Evolutionary conservation across 225 moss, liverwort and hornwort species (phyloP).

Genomic region (Asterella californica): DNA sequence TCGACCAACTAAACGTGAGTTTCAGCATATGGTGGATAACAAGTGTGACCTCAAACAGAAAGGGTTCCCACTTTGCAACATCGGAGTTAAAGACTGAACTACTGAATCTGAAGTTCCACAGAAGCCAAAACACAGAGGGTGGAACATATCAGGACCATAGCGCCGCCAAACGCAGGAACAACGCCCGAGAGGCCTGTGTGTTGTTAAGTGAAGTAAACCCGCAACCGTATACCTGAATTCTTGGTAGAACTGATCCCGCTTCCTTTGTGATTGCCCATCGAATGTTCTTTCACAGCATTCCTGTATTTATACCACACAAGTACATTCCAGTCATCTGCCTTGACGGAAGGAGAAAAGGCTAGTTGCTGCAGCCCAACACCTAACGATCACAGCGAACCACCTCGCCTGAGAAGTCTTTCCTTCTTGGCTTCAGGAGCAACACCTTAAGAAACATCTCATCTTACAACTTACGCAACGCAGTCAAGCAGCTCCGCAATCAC

Average conservation of each 20-base stretch:
- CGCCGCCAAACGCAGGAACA: neutral
- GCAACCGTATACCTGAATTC: constrained; percentile 20
- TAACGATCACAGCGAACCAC: too few relatives aligned
- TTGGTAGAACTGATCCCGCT: neutral
- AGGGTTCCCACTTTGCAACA: neutral
- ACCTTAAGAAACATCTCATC: neutral
- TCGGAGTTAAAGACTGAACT: neutral
- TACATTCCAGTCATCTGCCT: neutral
- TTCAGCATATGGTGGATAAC: too few relatives aligned
- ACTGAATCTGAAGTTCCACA: neutral
- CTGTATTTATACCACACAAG: constrained; percentile 7
- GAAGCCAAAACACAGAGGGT: neutral
- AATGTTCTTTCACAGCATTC: constrained; percentile 24
- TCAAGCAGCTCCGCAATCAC: constrained; percentile 73
- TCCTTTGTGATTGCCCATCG: neutral
- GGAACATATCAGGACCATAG: neutral
- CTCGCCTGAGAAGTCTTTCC: neutral
- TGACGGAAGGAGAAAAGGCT: neutral
- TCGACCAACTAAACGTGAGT: too few relatives aligned
- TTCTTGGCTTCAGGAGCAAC: neutral
- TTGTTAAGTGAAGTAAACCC: neutral
- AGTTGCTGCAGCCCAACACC: too few relatives aligned
- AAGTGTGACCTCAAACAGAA: neutral
- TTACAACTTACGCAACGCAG: constrained; percentile 54
- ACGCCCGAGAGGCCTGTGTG: neutral